Conservation (phyloP, 179 eudicot species). For the Amaranthus tricolor region DNA sequence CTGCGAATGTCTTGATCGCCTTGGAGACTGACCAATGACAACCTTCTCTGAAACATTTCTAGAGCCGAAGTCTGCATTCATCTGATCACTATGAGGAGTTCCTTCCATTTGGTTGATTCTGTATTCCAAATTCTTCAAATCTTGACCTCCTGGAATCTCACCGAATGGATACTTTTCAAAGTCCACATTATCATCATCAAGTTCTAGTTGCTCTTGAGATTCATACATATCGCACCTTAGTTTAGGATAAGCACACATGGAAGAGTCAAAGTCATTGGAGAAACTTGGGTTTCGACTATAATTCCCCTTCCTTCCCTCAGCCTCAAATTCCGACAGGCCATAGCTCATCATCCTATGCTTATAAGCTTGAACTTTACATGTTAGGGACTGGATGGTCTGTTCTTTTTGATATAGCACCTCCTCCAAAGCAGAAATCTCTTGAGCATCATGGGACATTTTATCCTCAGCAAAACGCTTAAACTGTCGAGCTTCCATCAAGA, state of each 20-base stretch:
- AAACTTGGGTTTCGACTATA: constrained; percentile 46
- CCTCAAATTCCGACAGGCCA: constrained; percentile 78
- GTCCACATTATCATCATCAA: constrained; percentile 51
- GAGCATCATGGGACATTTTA: constrained; percentile 73
- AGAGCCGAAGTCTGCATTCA: constrained; percentile 46
- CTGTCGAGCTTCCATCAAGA: constrained; percentile 84
- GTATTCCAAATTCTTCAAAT: constrained; percentile 63
- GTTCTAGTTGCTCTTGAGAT: constrained; percentile 38
- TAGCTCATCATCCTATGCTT: constrained; percentile 87
- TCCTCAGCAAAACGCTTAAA: constrained; percentile 88
- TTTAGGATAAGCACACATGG: constrained; percentile 62
- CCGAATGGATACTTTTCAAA: constrained; percentile 73
- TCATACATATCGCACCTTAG: constrained; percentile 64
- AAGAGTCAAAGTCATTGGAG: constrained; percentile 36
- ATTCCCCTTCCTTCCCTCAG: constrained; percentile 51
- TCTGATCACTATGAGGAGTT: constrained; percentile 48
- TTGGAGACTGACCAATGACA: constrained; percentile 64
- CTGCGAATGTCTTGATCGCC: constrained; percentile 44
- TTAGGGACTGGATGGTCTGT: constrained; percentile 64
- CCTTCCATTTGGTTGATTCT: constrained; percentile 78
- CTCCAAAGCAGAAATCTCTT: constrained; percentile 59
- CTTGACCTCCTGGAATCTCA: constrained; percentile 61
- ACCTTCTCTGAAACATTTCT: constrained; percentile 60
- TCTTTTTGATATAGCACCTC: constrained; percentile 83
- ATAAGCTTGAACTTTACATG: constrained; percentile 81